These are phyloP conservation scores for Dendryphion nanum DNA, from an alignment of 2,329 filamentous ascomycete species.

Conservation along the genomic window DNA sequence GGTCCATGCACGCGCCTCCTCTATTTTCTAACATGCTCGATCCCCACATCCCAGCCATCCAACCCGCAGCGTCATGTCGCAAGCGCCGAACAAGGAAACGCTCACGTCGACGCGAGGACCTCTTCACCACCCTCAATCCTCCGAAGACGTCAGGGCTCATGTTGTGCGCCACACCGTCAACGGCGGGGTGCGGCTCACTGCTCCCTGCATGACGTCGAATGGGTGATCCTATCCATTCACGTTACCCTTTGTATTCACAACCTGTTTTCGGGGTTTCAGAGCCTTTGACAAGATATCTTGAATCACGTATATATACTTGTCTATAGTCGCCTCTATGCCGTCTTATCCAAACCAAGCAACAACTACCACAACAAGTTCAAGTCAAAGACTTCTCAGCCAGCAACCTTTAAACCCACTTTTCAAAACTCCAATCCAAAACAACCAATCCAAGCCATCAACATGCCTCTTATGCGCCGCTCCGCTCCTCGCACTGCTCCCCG, in stretches of 20 bases:
- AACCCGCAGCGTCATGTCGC: neutral
- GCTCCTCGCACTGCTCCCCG: constrained; percentile 24
- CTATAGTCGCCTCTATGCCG: neutral
- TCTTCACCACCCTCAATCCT: constrained; percentile 1
- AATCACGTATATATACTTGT: constrained; percentile 5
- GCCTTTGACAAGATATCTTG: neutral
- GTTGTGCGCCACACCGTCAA: constrained; percentile 6
- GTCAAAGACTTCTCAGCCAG: constrained; percentile 3
- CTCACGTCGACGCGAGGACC: constrained; percentile 1
- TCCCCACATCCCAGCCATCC: neutral
- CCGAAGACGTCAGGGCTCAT: neutral
- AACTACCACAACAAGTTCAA: neutral
- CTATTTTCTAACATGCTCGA: constrained; percentile 1
- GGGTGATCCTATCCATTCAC: constrained; percentile 4
- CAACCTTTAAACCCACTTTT: constrained; percentile 1
- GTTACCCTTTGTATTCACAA: constrained; percentile 4
- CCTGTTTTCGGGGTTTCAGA: constrained; percentile 6
- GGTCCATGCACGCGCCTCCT: no score
- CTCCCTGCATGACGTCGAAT: constrained; percentile 10
- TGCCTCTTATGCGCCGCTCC: constrained; percentile 27
- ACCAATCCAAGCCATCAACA: constrained; percentile 14
- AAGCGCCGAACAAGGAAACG: constrained; percentile 1
- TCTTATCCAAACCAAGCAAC: neutral
- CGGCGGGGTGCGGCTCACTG: neutral
- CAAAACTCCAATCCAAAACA: neutral